These are phyloP conservation scores for Davidsoniella neocaledoniae DNA, from an alignment of 2,329 filamentous ascomycete species.

Conservation along the genomic window DNA sequence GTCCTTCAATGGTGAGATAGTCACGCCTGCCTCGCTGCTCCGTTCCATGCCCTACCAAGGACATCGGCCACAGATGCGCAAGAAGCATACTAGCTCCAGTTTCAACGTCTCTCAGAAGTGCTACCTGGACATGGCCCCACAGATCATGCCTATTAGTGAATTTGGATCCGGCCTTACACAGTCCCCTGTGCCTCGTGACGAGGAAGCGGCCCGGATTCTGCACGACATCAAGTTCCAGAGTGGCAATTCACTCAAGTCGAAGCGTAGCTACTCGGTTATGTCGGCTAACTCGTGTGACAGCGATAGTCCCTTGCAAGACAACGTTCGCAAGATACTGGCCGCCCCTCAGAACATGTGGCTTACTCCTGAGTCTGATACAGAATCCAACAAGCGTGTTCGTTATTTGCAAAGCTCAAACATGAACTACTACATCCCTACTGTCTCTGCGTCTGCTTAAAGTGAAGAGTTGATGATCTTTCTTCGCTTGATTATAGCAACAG, in stretches of 20 bases:
- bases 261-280: conserved; percentile 8
- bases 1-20: not conserved
- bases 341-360: conserved; percentile 17
- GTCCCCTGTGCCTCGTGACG: conserved; percentile 1
- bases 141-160: not conserved
- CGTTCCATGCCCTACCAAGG: conserved; percentile 42
- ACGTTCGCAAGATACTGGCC: conserved; percentile 46
- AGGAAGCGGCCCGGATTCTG: conserved; percentile 6
- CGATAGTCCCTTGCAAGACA: conserved; percentile 46
- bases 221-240: conserved; percentile 6
- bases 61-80: conserved; percentile 21
- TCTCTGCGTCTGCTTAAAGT: too few relatives aligned
- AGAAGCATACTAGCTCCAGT: conserved; percentile 47
- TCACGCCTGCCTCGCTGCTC: conserved; percentile 18
- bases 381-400: conserved; percentile 1
- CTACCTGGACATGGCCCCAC: conserved; percentile 28
- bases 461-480: too few relatives aligned
- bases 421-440: not conserved
- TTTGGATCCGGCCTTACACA: not conserved
- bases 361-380: conserved; percentile 20
- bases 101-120: conserved; percentile 26
- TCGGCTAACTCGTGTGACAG: conserved; percentile 30
- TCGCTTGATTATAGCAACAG: too few relatives aligned
- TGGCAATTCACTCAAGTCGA: not conserved
- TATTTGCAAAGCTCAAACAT: not conserved